Base-by-base conservation (phyloP, 1,284 basidiomycete species). In the Butyriboletus appendiculatus region DNA sequence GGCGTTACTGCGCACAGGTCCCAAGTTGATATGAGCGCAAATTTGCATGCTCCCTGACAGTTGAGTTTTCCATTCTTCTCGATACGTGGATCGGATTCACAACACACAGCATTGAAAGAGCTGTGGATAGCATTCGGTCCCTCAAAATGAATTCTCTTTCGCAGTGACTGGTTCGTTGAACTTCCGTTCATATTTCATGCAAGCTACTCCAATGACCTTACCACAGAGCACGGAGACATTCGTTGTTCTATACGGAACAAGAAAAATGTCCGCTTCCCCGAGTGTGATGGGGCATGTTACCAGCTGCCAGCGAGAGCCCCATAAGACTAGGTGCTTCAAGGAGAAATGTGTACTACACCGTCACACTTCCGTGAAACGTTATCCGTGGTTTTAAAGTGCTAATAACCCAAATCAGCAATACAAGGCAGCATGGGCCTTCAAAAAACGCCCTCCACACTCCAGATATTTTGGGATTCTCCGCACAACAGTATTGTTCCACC, bases 31-130 rank as follows among this genome's bases (percentile, higher is more conserved):
- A 30, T 50, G 37, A 37, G 37, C 26, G 43, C 33, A 26, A 45
- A 35, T 30, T n/a, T 34, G 35, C n/a, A 20, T 32, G 26, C 14
- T 45, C 47, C 49, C 56, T 62, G 52, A 46, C 40, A 20, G 9
- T 37, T 35, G 39, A 40, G 34, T 49, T 45, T 52, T 40, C 47
- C 46, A 40, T 42, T 30, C 60, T 54, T 63, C 42, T 52, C 14
- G 24, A 20, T 41, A 38, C 22, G 50, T 40, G 16, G 62, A 53
- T 52, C 53, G 16, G 33, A 30, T 45, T 26, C 45, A 40, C 35
- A 41, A 5, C 12, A 26, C 49, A 42, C 50, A 54, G 53, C 56
- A 45, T 42, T 7, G 32, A 10, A 32, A 34, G 42, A 48, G 37
- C 35, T 30, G 33, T 45, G 48, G 42, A 44, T 26, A 28, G 37